Percentiles rank a stretch among this genome's conserved stretches.
Evolutionary conservation across 306 rosid species (phyloP).

Genomic region (Vigna unguiculata): DNA sequence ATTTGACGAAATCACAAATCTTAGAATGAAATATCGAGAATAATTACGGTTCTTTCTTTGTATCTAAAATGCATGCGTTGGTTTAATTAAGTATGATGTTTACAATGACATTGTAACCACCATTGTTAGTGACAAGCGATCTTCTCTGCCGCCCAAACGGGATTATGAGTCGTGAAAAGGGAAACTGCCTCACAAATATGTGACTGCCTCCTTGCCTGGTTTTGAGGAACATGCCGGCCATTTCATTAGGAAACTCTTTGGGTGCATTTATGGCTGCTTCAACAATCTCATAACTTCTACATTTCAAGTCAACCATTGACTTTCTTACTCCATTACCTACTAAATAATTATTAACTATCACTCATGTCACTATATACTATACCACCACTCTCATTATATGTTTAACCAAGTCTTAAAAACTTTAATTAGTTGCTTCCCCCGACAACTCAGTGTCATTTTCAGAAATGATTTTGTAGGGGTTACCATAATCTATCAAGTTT

Average conservation of each 20-base stretch:
- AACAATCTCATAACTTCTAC: constrained; percentile 32
- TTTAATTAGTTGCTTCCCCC: constrained; percentile 6
- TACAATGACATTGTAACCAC: constrained; percentile 21
- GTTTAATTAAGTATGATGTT: neutral
- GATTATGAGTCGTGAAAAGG: constrained; percentile 13
- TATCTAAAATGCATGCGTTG: constrained; percentile 4
- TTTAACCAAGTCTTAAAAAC: neutral
- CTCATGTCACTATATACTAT: neutral
- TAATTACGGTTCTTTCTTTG: neutral
- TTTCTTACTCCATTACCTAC: constrained; percentile 26
- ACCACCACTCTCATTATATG: neutral
- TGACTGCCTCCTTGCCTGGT: constrained; percentile 48
- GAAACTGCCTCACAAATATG: constrained; percentile 46
- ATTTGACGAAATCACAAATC: neutral
- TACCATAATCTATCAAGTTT: neutral
- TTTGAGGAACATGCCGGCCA: constrained; percentile 56
- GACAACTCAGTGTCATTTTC: constrained; percentile 45
- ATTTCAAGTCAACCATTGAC: constrained; percentile 43
- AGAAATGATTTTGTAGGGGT: constrained; percentile 20
- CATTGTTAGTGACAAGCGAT: constrained; percentile 2
- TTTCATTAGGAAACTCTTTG: constrained; percentile 29
- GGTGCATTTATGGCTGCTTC: constrained; percentile 14
- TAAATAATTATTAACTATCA: constrained; percentile 16
- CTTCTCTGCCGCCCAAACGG: constrained; percentile 44
- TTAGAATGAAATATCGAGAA: neutral